These are phyloP conservation scores for Bipolaris bicolor DNA, from an alignment of 2,329 filamentous ascomycete species.

Conservation along the genomic window DNA sequence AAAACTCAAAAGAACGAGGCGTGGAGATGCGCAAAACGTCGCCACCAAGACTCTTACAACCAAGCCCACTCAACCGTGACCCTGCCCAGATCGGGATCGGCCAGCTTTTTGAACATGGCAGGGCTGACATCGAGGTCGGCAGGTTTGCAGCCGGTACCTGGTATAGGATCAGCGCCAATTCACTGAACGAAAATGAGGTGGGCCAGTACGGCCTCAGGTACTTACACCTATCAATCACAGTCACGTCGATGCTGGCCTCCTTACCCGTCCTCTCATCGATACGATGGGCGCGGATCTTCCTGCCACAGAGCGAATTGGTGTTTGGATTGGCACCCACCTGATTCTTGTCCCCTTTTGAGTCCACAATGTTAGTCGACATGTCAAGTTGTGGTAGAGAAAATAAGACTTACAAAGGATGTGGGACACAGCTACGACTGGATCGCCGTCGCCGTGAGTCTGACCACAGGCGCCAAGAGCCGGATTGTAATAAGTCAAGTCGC, in stretches of 20 bases:
- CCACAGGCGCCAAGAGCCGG: conserved; percentile 75
- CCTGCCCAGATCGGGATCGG: conserved; percentile 54
- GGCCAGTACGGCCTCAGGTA: background rate
- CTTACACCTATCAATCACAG: conserved; percentile 71
- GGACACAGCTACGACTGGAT: conserved; percentile 71
- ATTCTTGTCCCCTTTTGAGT: conserved; percentile 59
- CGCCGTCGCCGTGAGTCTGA: conserved; percentile 57
- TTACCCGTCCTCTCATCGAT: conserved; percentile 52
- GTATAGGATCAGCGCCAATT: conserved; percentile 19
- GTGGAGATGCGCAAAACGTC: background rate
- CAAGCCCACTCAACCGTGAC: conserved; percentile 60
- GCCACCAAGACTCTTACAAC: conserved; percentile 41
- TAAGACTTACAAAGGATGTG: conserved; percentile 59
- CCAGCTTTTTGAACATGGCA: conserved; percentile 56
- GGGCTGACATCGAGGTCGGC: conserved; percentile 59
- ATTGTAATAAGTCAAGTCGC: conserved; percentile 73
- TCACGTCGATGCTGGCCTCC: conserved; percentile 63
- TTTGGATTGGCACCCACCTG: conserved; percentile 61
- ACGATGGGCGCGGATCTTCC: conserved; percentile 66
- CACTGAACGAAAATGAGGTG: background rate
- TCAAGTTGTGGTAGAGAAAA: background rate
- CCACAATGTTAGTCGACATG: background rate
- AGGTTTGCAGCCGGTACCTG: conserved; percentile 55
- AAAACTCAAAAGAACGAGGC: background rate
- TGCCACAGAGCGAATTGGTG: conserved; percentile 70